Evolutionary conservation across 2,329 filamentous ascomycete species (phyloP), one percentile per base, ranked within the genome.

Genomic region (Colletotrichum sp.): DNA sequence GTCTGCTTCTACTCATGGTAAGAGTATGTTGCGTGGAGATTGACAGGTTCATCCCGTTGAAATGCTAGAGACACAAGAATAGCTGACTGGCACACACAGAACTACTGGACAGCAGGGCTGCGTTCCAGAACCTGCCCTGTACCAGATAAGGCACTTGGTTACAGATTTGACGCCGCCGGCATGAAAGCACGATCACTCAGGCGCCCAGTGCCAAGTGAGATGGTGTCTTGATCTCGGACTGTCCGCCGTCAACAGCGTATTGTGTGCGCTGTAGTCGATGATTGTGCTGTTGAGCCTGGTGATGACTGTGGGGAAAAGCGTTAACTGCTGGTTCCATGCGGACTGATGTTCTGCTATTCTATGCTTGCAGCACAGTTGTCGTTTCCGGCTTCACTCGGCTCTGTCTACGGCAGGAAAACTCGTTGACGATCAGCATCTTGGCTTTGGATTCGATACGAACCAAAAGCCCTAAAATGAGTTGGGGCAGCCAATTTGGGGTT

Each of bases 31-130:
- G 36, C 36, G 15, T 39, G 36, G 59, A 36, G 59, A 30, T 34
- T 68, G 52, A 69, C 34, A 60, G 55, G 67, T 69, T 70, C 68
- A 70, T 70, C 68, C 68, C 68, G 68, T 70, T 52, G 16, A 32
- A 8, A 19, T 5, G 9, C n/a, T 36, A 22, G 55, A 19, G 9
- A 48, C 25, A 32, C 52, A 27, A 61, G 8, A 72, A 63, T 66
- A 67, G 68, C 22, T 44, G 27, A 55, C 28, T 28, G 39, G 32
- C 59, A 72, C 22, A 22, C 25, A 55, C 11, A 16, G 11, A 32
- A 44, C 22, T 48, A 13, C n/a, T 52, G n/a, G n/a, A 52, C 44
- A 25, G n/a, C 44, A 52, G 44, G 44, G 44, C 22, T 61, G 19
- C 36, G 57, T 61, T 61, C 59, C n/a, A 34, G 68, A 74, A 52